Evolutionary conservation across 345 rosid genomes (phyloP).

Genomic region (Moringa oleifera): DNA sequence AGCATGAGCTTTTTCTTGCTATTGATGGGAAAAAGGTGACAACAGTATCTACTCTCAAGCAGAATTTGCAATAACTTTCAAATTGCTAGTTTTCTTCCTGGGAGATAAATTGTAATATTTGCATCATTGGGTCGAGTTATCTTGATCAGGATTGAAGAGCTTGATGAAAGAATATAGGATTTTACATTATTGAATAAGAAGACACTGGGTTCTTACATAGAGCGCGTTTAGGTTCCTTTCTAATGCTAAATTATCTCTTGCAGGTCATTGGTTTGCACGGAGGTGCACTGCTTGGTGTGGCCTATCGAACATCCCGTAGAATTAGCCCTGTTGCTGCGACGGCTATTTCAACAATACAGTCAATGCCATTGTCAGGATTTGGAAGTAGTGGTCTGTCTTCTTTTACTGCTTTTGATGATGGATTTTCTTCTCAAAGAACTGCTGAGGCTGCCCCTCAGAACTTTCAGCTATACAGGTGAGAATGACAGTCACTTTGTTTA

Average conservation of each 20-base stretch:
- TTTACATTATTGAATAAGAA: neutral
- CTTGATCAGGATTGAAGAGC: neutral
- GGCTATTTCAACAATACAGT: slow-evolving; percentile 89
- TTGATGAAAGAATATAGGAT: neutral
- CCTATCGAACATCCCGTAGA: slow-evolving; percentile 87
- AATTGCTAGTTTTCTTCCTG: neutral
- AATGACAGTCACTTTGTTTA: slow-evolving; percentile 3
- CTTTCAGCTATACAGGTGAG: slow-evolving; percentile 92
- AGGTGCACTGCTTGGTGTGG: slow-evolving; percentile 96
- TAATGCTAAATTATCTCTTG: slow-evolving; percentile 18
- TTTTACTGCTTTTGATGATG: slow-evolving; percentile 74
- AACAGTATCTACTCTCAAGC: neutral
- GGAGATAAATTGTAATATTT: neutral
- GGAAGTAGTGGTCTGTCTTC: slow-evolving; percentile 78
- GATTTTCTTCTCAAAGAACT: slow-evolving; percentile 60
- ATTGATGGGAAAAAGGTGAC: no score
- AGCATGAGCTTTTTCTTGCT: neutral
- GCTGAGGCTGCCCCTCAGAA: slow-evolving; percentile 79
- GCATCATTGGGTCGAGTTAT: neutral
- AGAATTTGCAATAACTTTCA: no score
- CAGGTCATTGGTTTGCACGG: slow-evolving; percentile 94
- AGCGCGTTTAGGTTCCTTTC: neutral
- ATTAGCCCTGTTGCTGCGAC: slow-evolving; percentile 86
- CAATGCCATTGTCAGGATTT: slow-evolving; percentile 98
- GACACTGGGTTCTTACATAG: slow-evolving; percentile 1